Evolutionary conservation across 75 land plant genomes (phyloP).

Genomic region (Larix kaempferi): DNA sequence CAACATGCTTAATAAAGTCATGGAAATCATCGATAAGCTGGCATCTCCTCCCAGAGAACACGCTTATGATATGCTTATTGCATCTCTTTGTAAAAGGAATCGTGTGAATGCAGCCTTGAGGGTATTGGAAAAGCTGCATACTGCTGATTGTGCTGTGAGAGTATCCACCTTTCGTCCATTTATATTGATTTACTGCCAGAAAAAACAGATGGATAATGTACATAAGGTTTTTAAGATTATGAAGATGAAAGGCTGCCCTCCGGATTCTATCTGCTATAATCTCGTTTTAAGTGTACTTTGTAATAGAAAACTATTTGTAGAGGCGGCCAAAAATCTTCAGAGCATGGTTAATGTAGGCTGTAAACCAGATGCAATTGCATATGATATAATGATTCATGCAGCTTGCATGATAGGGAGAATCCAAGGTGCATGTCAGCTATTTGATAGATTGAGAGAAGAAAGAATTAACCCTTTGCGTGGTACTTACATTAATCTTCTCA

Average conservation of each 20-base stretch:
- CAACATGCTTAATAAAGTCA: background rate
- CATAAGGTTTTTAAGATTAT: background rate
- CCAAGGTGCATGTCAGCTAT: background rate
- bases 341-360: background rate
- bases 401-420: background rate
- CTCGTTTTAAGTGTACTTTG: background rate
- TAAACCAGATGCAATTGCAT: background rate
- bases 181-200: background rate
- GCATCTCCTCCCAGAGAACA: background rate
- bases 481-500: background rate
- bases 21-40: background rate
- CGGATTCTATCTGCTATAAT: constrained; percentile 1
- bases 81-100: background rate
- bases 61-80: background rate
- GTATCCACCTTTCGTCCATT: background rate
- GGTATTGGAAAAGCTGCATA: background rate
- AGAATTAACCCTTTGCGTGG: background rate
- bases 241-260: background rate
- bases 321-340: background rate
- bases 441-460: background rate
- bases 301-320: background rate
- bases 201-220: constrained; percentile 1
- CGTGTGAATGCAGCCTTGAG: background rate
- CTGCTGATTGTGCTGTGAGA: background rate
- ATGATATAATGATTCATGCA: background rate